phyloP scores from a whole-genome alignment of 2,329 filamentous ascomycete genomes.

The Pseudocercospora crystallina region DNA sequence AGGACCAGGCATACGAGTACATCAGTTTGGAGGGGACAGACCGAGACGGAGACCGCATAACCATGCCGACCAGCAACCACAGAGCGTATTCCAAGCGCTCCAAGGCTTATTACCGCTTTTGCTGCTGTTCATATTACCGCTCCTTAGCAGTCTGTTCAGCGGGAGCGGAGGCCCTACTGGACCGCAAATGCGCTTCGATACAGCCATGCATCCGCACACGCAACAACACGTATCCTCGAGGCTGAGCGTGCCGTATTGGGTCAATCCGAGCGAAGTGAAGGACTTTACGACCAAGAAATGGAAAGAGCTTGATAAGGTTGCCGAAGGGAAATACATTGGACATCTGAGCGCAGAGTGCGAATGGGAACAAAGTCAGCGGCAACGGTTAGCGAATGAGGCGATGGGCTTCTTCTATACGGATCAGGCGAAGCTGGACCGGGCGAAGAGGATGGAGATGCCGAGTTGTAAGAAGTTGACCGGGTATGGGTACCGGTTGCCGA shows the following conservation, averaged over 20 bases:
- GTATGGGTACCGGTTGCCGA: conserved; percentile 41
- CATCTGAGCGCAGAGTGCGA: conserved; percentile 71
- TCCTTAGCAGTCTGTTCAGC: conserved; percentile 79
- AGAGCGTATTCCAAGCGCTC: conserved; percentile 46
- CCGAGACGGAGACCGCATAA: conserved; percentile 74
- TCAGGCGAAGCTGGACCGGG: conserved; percentile 72
- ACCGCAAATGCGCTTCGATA: conserved; percentile 76
- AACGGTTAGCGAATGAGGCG: conserved; percentile 71
- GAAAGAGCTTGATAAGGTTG: conserved; percentile 70
- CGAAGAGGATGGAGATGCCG: conserved; percentile 60
- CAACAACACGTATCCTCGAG: conserved; percentile 68
- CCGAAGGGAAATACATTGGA: conserved; percentile 71
- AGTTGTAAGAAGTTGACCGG: conserved; percentile 58
- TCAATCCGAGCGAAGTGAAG: conserved; percentile 75
- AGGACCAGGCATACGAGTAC: conserved; percentile 85
- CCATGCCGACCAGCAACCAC: conserved; percentile 51
- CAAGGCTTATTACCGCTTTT: conserved; percentile 70
- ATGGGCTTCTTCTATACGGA: conserved; percentile 87
- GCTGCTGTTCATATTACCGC: conserved; percentile 78
- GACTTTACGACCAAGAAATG: conserved; percentile 70
- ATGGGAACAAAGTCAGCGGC: conserved; percentile 64
- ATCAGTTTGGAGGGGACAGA: conserved; percentile 84
- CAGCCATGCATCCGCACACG: conserved; percentile 69
- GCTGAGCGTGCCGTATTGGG: conserved; percentile 77
- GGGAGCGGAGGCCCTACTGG: conserved; percentile 56